These are phyloP conservation scores for Anthostomella pinea DNA, from an alignment of 2,329 filamentous ascomycete genomes.

Conservation along the genomic window DNA sequence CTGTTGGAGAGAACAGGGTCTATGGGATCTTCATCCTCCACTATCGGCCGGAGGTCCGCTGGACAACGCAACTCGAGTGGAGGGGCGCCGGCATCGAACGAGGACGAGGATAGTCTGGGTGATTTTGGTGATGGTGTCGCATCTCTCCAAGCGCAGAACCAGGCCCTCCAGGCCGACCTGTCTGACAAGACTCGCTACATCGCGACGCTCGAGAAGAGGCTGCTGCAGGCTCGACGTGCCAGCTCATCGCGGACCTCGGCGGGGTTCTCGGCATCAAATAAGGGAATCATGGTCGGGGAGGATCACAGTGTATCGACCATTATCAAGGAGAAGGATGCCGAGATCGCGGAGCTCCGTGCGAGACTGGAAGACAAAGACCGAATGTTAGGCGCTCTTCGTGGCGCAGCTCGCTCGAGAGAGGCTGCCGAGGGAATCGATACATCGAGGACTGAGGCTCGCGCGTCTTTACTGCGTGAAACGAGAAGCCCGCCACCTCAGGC, in stretches of 20 bases:
- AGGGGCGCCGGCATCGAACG: conserved; percentile 39
- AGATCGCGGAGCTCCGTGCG: conserved; percentile 87
- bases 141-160: conserved; percentile 78
- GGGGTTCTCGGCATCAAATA: conserved; percentile 60
- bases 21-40: conserved; percentile 61
- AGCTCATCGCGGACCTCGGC: conserved; percentile 86
- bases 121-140: conserved; percentile 87
- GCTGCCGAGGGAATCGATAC: conserved; percentile 59
- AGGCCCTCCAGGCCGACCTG: conserved; percentile 89
- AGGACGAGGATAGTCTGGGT: conserved; percentile 70
- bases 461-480: conserved; percentile 27
- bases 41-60: conserved; percentile 53
- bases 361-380: conserved; percentile 91
- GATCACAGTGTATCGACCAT: conserved; percentile 71
- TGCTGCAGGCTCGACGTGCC: conserved; percentile 84
- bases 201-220: conserved; percentile 83
- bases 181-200: conserved; percentile 98
- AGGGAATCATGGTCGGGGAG: conserved; percentile 69
- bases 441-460: conserved; percentile 27
- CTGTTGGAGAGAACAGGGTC: conserved; percentile 64
- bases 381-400: conserved; percentile 85
- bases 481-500: conserved; percentile 38
- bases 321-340: conserved; percentile 84
- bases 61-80: conserved; percentile 44
- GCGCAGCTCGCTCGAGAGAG: conserved; percentile 81